Percentiles rank a stretch among this genome's conserved stretches.
Conservation (phyloP, 805 yeast genomes). For the Ogataea populi-albae region DNA sequence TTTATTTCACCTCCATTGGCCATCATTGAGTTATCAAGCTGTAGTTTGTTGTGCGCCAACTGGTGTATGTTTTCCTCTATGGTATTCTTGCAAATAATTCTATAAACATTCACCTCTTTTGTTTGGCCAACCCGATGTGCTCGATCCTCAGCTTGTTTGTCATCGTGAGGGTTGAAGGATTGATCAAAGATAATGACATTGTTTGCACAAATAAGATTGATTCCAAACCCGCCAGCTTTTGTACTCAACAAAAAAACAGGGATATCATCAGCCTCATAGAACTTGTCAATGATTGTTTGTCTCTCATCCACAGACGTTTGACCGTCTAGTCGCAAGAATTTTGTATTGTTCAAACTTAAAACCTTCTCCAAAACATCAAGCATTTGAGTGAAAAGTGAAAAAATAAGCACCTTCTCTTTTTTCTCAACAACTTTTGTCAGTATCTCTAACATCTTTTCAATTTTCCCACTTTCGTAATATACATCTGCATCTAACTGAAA, state of each 20-base stretch:
- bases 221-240: conserved; percentile 98
- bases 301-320: conserved; percentile 88
- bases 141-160: conserved; percentile 97
- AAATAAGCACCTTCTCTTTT: conserved; percentile 70
- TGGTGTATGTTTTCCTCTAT: conserved; percentile 87
- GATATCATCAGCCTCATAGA: conserved; percentile 75
- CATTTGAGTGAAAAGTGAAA: conserved; percentile 90
- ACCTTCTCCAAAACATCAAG: conserved; percentile 83
- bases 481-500: conserved; percentile 52
- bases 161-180: conserved; percentile 97
- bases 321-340: conserved; percentile 90
- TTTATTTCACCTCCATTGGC: conserved; percentile 37
- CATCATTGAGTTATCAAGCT: conserved; percentile 69
- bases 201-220: conserved; percentile 92
- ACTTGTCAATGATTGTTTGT: conserved; percentile 87
- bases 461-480: conserved; percentile 71
- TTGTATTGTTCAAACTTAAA: conserved; percentile 57
- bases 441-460: conserved; percentile 52
- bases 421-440: conserved; percentile 53
- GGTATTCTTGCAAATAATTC: conserved; percentile 68
- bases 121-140: conserved; percentile 97
- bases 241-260: conserved; percentile 89
- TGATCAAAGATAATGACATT: conserved; percentile 89
- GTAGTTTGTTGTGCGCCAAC: conserved; percentile 86
- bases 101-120: conserved; percentile 66